A percentile compares a stretch with the other conserved stretches of the same genome.
Conservation (phyloP, 257 asterid species). For the Jacaranda mimosifolia region DNA sequence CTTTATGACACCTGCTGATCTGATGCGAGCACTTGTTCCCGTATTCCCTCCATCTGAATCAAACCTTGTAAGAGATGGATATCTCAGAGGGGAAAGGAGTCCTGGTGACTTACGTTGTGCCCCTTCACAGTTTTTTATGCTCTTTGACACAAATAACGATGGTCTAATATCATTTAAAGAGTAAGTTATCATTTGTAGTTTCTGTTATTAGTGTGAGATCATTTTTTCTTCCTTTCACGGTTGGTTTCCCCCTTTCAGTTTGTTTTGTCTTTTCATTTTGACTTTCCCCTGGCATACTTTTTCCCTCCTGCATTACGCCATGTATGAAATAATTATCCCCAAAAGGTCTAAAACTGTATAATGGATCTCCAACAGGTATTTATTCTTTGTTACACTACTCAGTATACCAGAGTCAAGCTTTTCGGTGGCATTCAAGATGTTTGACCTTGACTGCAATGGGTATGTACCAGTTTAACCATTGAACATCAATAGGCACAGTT, state of each 20-base stretch:
- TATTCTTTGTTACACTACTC: slow-evolving; percentile 89
- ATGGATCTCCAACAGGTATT: slow-evolving; percentile 66
- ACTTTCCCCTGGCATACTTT: slow-evolving; percentile 5
- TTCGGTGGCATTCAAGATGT: slow-evolving; percentile 95
- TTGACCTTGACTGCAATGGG: slow-evolving; percentile 87
- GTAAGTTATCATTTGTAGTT: slow-evolving; percentile 54
- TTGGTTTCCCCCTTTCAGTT: not conserved
- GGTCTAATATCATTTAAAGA: slow-evolving; percentile 86
- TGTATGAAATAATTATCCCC: slow-evolving; percentile 11
- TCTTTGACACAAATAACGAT: slow-evolving; percentile 84
- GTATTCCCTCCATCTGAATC: slow-evolving; percentile 98
- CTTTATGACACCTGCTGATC: slow-evolving; percentile 93
- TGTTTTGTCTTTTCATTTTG: slow-evolving; percentile 5
- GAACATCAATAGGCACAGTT: slow-evolving; percentile 28
- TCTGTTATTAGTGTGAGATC: slow-evolving; percentile 8
- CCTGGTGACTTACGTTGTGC: slow-evolving; percentile 87
- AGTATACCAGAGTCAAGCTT: slow-evolving; percentile 93
- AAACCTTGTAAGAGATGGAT: slow-evolving; percentile 84
- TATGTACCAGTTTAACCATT: slow-evolving; percentile 47
- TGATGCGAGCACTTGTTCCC: slow-evolving; percentile 96
- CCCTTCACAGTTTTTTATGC: slow-evolving; percentile 88
- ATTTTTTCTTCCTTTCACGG: slow-evolving; percentile 16
- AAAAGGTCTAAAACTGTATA: slow-evolving; percentile 34
- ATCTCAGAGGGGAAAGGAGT: slow-evolving; percentile 87
- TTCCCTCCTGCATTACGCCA: slow-evolving; percentile 24